These are phyloP conservation scores for Escovopsis sp. DNA, from an alignment of 2,329 filamentous ascomycete species.

Conservation along the genomic window DNA sequence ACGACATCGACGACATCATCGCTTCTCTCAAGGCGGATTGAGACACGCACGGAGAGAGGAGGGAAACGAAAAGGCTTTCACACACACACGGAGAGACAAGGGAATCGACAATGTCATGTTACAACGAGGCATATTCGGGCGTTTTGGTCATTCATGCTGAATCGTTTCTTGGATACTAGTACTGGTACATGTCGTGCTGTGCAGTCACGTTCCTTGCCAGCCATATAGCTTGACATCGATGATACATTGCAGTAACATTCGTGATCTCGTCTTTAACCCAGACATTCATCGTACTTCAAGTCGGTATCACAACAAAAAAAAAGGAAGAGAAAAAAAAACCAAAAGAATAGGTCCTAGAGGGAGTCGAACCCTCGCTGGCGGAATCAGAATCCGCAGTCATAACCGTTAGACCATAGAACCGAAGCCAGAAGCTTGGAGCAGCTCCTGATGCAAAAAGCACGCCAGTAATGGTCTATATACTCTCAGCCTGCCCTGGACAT, in stretches of 20 bases:
- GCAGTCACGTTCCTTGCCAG: too few relatives aligned
- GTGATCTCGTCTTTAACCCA: too few relatives aligned
- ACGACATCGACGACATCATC: slow-evolving; percentile 74
- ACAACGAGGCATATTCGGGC: slow-evolving; percentile 14
- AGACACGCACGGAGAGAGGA: not conserved
- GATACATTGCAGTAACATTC: too few relatives aligned
- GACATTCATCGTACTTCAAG: too few relatives aligned
- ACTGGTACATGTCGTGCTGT: too few relatives aligned
- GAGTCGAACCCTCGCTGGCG: slow-evolving; percentile 24
- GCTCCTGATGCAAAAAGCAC: not conserved
- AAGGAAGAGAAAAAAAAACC: slow-evolving; percentile 2
- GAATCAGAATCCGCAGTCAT: slow-evolving; percentile 25
- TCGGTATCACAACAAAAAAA: too few relatives aligned
- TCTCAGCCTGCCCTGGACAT: too few relatives aligned
- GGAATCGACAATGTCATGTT: not conserved
- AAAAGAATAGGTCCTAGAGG: slow-evolving; percentile 15
- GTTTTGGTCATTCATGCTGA: too few relatives aligned
- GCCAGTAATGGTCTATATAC: too few relatives aligned
- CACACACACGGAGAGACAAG: not conserved
- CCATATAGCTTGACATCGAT: too few relatives aligned
- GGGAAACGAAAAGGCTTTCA: not conserved
- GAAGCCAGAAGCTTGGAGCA: slow-evolving; percentile 5
- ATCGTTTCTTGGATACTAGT: too few relatives aligned
- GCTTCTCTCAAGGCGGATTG: slow-evolving; percentile 34
- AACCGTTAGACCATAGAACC: slow-evolving; percentile 24